Evolutionary conservation across 495 filamentous ascomycete genomes (phyloP), one percentile per base, ranked within the genome.

Genomic region (Aspergillus conjunctus): DNA sequence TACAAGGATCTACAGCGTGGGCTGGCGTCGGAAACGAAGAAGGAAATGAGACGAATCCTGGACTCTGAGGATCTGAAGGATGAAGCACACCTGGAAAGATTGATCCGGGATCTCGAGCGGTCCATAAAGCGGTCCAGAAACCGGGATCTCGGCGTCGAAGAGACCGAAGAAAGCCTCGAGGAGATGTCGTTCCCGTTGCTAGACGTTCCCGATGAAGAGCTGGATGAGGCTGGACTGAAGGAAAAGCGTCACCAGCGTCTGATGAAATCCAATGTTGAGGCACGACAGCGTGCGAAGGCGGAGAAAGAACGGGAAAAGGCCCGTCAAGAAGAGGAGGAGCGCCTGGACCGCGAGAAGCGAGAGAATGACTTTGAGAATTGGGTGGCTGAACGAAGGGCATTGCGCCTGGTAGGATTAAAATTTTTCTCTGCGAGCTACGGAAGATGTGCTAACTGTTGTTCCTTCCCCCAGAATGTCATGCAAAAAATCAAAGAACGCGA

Each of bases 291-390:
- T 12, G 93, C 93, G 7, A 97, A 96, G 68, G 91, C 89, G 0
- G 94, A 98, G 74, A 98, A 98, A 72, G 93, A 95, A 63, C 87
- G 85, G 8, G 93, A 97, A 68, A 92, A 88, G 71, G 89, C 90
- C 0, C 83, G 93, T 10, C 67, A 86, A 58, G 94, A 87, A 26
- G 93, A 96, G 67, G 88, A 91, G 62, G 85, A 93, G 57, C 83
- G 91, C 22, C 75, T 88, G 14, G 93, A 98, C 69, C 85, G 88
- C 58, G 92, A 96, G 67, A 85, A 87, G 59, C 87, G 94, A 0
- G 88, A 90, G 66, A 91, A 87, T 56, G 81, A 98, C 68, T 83
- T 95, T 31, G 90, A 92, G 50, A 83, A 79, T n/a, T 98, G 94
- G 94, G 79, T 98, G 37, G 80, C 83, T 39, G 89, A 94, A 66